These are phyloP conservation scores for Saccharomyces hybrid DNA, from an alignment of 1,139 yeast species.

Conservation along the genomic window DNA sequence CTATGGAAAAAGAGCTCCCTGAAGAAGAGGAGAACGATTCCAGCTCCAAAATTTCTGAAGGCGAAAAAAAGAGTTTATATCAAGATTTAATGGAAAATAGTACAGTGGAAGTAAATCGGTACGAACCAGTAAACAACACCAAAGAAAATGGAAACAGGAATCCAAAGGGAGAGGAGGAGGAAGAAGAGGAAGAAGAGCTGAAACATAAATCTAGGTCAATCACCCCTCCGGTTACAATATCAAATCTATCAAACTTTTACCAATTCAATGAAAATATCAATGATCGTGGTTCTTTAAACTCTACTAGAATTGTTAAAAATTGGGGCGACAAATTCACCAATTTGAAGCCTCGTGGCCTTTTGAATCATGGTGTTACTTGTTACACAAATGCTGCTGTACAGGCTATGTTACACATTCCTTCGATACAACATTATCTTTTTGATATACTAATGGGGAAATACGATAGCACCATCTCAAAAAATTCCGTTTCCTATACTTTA, in stretches of 20 bases:
- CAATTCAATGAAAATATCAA: constrained; percentile 43
- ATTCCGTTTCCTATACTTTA: constrained; percentile 61
- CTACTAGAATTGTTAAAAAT: constrained; percentile 48
- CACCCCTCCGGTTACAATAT: constrained; percentile 41
- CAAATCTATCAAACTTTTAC: constrained; percentile 42
- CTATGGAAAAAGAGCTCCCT: constrained; percentile 7
- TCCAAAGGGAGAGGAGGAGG: constrained; percentile 18
- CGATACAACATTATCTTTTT: constrained; percentile 72
- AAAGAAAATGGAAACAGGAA: constrained; percentile 1
- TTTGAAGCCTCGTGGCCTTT: constrained; percentile 62
- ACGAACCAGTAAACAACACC: constrained; percentile 3
- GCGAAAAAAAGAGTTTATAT: constrained; percentile 8
- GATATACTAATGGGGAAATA: constrained; percentile 52
- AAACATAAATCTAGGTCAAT: constrained; percentile 31
- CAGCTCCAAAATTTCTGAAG: not conserved
- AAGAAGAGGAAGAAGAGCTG: constrained; percentile 23
- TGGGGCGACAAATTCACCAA: constrained; percentile 45
- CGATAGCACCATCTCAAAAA: constrained; percentile 39
- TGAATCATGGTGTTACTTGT: constrained; percentile 93
- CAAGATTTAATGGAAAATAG: constrained; percentile 7
- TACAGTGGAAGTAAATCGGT: constrained; percentile 4
- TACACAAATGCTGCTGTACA: constrained; percentile 95
- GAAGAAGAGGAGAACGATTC: constrained; percentile 12
- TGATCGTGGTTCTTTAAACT: constrained; percentile 54
- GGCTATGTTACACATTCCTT: constrained; percentile 82